Evolutionary conservation across 2,329 filamentous ascomycete genomes (phyloP), one percentile per base, ranked within the genome.

Genomic region (Colletotrichum spinosum): DNA sequence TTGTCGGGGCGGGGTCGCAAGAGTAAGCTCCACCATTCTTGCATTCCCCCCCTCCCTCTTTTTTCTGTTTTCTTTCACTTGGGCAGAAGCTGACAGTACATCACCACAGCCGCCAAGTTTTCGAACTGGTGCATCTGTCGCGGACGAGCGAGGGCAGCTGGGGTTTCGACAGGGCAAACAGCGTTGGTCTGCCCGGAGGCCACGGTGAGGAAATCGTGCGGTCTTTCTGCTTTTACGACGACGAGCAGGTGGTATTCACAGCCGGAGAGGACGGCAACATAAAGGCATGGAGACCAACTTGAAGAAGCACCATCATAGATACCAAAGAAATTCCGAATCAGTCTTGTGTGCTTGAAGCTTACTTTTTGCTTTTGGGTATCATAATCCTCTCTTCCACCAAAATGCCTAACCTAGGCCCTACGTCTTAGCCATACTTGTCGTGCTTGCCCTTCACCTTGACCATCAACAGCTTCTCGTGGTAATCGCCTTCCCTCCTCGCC

Each of bases 381-480:
- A 66, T 57, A 11, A n/a, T 61, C 7, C 8, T 17, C 48, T 55
- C 34, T 60, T 56, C 35, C 41, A 41, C 42, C 25, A 37, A 55
- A 8, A 35, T 15, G 1, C 8, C 33, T 9, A 49, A 13, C 2
- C 2, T 38, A 37, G 6, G n/a, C 25, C 25, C 1, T 3, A 9
- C 34, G 8, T 8, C 12, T 60, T 63, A 69, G 38, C 83, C 81
- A 68, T 84, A 97, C 77, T 97, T 97, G 79, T 97, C 94, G 79
- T 97, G 94, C 80, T 97, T 97, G 60, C 89, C 90, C 82, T 97
- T 97, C 37, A 96, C 91, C 78, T 95, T 96, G 60, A 97, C 83
- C 79, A 97, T 90, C 69, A 98, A 79, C 73, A 97, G 79, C 70
- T 87, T 87, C 80, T 98, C 94, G 76, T 97, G 92, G 75, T 96